These are phyloP conservation scores for Didymella arachidicola DNA, from an alignment of 2,329 filamentous ascomycete species.

Conservation along the genomic window DNA sequence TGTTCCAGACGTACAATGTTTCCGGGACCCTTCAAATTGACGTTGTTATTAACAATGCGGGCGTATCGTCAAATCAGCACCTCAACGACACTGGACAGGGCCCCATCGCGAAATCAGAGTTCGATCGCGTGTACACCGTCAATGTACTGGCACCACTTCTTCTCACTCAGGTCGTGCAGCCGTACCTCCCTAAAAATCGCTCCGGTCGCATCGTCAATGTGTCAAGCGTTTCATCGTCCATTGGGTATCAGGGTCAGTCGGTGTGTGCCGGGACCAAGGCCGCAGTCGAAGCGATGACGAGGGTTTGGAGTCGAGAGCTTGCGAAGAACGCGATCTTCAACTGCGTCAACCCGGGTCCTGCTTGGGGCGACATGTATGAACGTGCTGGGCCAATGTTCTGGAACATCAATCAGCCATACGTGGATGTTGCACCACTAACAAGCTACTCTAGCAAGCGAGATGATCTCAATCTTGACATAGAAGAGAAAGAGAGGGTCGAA, in stretches of 20 bases:
- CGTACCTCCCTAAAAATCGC: conserved; percentile 32
- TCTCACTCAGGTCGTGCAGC: neutral
- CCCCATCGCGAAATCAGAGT: neutral
- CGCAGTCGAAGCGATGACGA: conserved; percentile 69
- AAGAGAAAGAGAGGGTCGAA: neutral
- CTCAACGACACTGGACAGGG: neutral
- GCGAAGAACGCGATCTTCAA: neutral
- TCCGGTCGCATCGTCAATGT: conserved; percentile 68
- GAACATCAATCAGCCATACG: neutral
- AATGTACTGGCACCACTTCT: neutral
- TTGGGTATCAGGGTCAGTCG: conserved; percentile 60
- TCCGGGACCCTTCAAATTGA: neutral
- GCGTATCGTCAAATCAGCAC: neutral
- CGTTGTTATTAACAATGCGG: neutral
- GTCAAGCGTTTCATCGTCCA: conserved; percentile 34
- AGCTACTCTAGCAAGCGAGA: neutral
- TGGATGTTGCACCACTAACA: neutral
- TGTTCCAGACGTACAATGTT: neutral
- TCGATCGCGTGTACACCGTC: neutral
- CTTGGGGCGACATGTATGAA: neutral
- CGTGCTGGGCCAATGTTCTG: neutral
- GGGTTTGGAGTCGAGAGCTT: conserved; percentile 58
- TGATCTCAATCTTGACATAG: neutral
- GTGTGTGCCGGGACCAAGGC: conserved; percentile 70
- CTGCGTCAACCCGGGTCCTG: neutral